Conservation (phyloP, 2,329 filamentous ascomycete genomes). For the Aspergillus piperis region DNA sequence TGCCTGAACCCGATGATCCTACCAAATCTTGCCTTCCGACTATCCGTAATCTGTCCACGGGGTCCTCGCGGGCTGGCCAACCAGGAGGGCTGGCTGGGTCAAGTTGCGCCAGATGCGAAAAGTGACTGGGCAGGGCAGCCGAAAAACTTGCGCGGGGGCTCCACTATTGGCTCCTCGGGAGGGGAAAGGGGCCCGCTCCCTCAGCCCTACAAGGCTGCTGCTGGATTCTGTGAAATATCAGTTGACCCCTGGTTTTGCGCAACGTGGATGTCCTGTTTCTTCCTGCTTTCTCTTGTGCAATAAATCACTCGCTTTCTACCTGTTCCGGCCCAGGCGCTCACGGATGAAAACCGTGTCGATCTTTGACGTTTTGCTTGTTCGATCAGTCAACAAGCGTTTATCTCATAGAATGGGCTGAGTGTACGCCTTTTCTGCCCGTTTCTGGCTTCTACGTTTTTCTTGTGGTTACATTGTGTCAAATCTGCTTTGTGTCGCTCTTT, state of each 20-base stretch:
- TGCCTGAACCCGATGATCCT: background rate
- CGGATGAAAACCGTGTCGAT: background rate
- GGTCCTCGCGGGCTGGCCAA: background rate
- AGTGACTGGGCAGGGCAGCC: background rate
- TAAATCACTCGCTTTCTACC: no score
- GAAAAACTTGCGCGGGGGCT: background rate
- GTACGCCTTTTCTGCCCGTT: background rate
- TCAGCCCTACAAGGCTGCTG: slow-evolving; percentile 1
- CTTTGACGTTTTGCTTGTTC: background rate
- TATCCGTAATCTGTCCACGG: background rate
- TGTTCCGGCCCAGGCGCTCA: background rate
- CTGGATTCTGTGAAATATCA: background rate
- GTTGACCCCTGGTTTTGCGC: background rate
- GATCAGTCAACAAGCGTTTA: background rate
- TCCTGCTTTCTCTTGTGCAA: background rate
- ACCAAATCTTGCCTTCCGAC: background rate
- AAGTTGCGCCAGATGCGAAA: background rate
- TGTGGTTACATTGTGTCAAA: background rate
- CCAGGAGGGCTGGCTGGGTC: background rate
- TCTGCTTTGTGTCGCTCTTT: background rate
- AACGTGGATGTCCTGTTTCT: background rate
- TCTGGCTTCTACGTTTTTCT: background rate
- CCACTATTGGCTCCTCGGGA: background rate
- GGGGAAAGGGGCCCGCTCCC: background rate
- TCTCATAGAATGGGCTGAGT: background rate